A percentile compares a stretch with the other conserved stretches of the same genome.
Conservation (phyloP, 176 grass and related monocot species). For the Avena eriantha region DNA sequence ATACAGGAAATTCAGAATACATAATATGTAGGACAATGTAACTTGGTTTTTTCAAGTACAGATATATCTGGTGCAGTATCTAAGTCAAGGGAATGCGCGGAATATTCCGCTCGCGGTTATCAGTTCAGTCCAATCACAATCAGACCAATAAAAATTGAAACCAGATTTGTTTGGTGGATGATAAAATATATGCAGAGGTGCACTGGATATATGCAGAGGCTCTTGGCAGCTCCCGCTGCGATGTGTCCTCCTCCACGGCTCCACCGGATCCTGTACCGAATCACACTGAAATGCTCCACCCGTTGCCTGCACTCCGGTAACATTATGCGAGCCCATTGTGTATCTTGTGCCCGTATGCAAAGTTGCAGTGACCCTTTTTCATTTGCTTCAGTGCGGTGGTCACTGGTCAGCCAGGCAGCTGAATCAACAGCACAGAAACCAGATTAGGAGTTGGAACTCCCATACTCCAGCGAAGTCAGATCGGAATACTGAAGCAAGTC, state of each 20-base stretch:
- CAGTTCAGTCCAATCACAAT: constrained; percentile 20
- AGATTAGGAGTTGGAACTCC: neutral
- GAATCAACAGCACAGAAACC: neutral
- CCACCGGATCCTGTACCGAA: neutral
- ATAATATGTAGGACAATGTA: neutral
- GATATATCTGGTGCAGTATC: neutral
- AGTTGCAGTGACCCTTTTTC: neutral
- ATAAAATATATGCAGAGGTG: neutral
- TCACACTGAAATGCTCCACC: neutral
- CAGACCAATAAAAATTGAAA: neutral
- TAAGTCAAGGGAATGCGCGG: too few species aligned
- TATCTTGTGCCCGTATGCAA: neutral
- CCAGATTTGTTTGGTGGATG: neutral
- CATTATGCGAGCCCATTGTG: neutral
- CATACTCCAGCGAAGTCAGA: neutral
- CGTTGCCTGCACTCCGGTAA: neutral
- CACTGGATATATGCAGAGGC: neutral
- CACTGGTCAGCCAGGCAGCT: neutral
- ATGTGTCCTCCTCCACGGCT: neutral
- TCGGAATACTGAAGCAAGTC: neutral
- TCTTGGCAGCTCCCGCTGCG: neutral
- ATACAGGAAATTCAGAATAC: neutral
- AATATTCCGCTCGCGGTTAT: neutral
- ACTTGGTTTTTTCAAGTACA: neutral
- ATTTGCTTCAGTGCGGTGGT: neutral